Percentiles rank a stretch among this genome's conserved stretches.
Conservation (phyloP, 2,329 filamentous ascomycete species). For the Blastomyces silverae region DNA sequence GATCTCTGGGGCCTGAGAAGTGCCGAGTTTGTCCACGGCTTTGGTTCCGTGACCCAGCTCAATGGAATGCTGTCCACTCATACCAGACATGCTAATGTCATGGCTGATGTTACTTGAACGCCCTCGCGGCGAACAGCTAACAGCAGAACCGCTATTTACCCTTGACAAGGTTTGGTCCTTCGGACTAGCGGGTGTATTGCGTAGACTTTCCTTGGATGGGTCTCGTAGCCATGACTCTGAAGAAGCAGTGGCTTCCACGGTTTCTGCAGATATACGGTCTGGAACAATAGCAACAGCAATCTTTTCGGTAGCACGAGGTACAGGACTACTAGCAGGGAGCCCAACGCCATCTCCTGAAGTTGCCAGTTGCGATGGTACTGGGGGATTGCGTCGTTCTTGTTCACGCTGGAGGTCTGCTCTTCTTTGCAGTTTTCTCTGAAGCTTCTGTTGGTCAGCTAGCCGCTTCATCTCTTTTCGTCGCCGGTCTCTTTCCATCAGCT, state of each 20-base stretch:
- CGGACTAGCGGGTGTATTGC: not conserved
- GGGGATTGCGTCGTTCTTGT: constrained; percentile 43
- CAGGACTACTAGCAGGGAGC: not conserved
- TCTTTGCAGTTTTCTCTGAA: constrained; percentile 44
- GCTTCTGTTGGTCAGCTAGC: constrained; percentile 59
- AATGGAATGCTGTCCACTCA: not conserved
- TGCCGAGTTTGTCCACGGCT: constrained; percentile 40
- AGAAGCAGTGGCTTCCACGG: constrained; percentile 2
- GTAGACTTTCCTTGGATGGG: constrained; percentile 32
- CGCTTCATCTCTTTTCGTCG: constrained; percentile 70
- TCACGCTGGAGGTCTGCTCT: constrained; percentile 52
- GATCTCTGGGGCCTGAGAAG: constrained; percentile 45
- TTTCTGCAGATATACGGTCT: constrained; percentile 3
- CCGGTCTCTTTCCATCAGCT: constrained; percentile 83
- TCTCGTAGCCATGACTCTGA: constrained; percentile 31
- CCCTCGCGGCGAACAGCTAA: not conserved
- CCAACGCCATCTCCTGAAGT: constrained; percentile 10
- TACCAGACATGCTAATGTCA: constrained; percentile 11
- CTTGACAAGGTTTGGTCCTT: constrained; percentile 10
- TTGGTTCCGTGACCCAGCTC: not conserved
- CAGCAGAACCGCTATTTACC: not conserved
- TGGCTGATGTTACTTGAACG: not conserved
- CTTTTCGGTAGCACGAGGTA: not conserved
- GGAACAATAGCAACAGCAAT: not conserved
- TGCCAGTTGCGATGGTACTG: constrained; percentile 8